phyloP scores from a whole-genome alignment of 116 monocot species.

The Zostera marina region DNA sequence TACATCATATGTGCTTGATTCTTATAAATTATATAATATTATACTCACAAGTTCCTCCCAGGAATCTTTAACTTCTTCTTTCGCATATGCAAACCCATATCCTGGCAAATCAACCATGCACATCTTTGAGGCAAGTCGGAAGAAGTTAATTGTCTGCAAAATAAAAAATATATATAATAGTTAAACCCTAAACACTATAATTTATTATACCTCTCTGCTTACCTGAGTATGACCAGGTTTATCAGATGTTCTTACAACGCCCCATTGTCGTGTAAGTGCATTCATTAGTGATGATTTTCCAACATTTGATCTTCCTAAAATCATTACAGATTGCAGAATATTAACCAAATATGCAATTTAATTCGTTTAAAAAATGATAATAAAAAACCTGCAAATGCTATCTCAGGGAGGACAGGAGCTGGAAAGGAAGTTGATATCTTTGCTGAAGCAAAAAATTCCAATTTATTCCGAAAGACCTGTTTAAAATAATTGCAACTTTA shows the following conservation, averaged over 20 bases:
- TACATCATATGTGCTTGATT: neutral
- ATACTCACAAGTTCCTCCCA: constrained; percentile 98
- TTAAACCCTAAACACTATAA: neutral
- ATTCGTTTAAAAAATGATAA: neutral
- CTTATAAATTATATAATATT: neutral
- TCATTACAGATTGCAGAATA: neutral
- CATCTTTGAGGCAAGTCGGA: constrained; percentile 78
- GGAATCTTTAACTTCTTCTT: constrained; percentile 87
- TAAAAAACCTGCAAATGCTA: constrained; percentile 90
- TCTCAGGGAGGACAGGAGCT: constrained; percentile 66
- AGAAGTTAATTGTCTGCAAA: constrained; percentile 89
- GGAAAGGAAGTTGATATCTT: constrained; percentile 90
- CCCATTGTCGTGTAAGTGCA: constrained; percentile 98
- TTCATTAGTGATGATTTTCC: constrained; percentile 95
- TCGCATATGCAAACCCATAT: constrained; percentile 99
- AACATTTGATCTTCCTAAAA: constrained; percentile 88
- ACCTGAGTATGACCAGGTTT: constrained; percentile 97
- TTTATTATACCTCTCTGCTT: neutral
- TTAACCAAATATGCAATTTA: neutral
- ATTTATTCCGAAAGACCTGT: constrained; percentile 86
- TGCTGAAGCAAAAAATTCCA: constrained; percentile 98
- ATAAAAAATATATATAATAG: no score
- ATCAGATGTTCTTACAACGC: constrained; percentile 84
- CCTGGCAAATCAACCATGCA: constrained; percentile 94
- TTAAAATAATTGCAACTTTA: neutral